Base-by-base conservation (phyloP, 1,284 basidiomycete genomes). In the Melanopsichium pennsylvanicum region DNA sequence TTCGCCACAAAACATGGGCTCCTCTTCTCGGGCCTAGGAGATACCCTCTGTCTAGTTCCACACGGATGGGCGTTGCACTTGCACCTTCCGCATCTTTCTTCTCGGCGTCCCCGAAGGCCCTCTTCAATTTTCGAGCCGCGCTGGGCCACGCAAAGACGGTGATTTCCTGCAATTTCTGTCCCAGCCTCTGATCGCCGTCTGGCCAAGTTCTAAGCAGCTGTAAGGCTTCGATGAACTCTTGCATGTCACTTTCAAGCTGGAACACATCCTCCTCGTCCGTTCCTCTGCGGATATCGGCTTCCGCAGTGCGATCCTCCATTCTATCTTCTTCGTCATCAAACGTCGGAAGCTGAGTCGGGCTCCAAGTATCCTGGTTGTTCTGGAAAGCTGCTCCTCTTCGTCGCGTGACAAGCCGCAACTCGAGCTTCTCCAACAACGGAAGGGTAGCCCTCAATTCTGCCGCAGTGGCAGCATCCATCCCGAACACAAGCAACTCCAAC, bases 401-500 rank as follows among this genome's bases (percentile, higher is more conserved):
- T 6, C 63, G 22, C 11, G 60, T 70, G 2, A 75, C 73, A 21
- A 67, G 41, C 5, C 72, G 26, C 19, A 76, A 21, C n/a, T 66
- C 66, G 5, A 76, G 40, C 22, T 49, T 52, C 12, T 57, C 57
- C 15, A 72, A 21, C 10, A 62, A 42, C 19, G 72, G 72, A 12
- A 71, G 36, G 2, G 59, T 50, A 16, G 37, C 45, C 5, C 73
- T 29, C 18, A 76, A 42, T 38, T 72, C 63, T 10, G 49, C 31
- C 0, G 72, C 72, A 2, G 59, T 68, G 0, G 44, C 49, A 0
- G 35, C 35, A 21, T 74, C 70, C 55, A 76, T 58, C 5, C 72
- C 72, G 31, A 76, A 76, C 4, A 63, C 58, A 16, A 70, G 38
- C 43, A 76, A 19, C 33, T 76, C 74, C 11, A 76, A 33, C 33